phyloP scores from a whole-genome alignment of 345 rosid species.

The Eucalyptus polyanthemos region DNA sequence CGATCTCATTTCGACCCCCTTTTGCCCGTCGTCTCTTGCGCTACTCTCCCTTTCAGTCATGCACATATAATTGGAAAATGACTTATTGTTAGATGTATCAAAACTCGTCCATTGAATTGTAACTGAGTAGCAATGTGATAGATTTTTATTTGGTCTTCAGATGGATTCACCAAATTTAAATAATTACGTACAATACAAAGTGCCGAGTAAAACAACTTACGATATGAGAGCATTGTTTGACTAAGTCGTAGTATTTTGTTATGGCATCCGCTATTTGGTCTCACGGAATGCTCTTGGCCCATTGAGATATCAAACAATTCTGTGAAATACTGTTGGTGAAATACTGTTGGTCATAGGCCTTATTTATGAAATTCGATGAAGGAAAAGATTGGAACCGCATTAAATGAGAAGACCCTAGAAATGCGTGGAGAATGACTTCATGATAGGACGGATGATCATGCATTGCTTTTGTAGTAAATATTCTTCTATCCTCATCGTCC shows the following conservation, averaged over 20 bases:
- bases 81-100: neutral
- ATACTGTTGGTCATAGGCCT: neutral
- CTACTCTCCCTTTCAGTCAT: neutral
- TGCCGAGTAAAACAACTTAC: neutral
- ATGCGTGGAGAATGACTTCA: neutral
- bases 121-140: neutral
- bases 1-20: neutral
- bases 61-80: neutral
- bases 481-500: neutral
- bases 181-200: neutral
- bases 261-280: neutral
- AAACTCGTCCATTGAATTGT: neutral
- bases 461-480: neutral
- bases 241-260: rapidly evolving
- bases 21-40: neutral
- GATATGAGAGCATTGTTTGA: neutral
- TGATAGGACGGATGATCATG: neutral
- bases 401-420: neutral
- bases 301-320: neutral
- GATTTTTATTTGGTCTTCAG: neutral
- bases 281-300: neutral
- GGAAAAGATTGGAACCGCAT: neutral
- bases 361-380: neutral
- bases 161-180: neutral
- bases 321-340: neutral